Evolutionary conservation across 1,139 yeast genomes (phyloP), one percentile per base, ranked within the genome.

Genomic region (Meyerozyma sp.): DNA sequence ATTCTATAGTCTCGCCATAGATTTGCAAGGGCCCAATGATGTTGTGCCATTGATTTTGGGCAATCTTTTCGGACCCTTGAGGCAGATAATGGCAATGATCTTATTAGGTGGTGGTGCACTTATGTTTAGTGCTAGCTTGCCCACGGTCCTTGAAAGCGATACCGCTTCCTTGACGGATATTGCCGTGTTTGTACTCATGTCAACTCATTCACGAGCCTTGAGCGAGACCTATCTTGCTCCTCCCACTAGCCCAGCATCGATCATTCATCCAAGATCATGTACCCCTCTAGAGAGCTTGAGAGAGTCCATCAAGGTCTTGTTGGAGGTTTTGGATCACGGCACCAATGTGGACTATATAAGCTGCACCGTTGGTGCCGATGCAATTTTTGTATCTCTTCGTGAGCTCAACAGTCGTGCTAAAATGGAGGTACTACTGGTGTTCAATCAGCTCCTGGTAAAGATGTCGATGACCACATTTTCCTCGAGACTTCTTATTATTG

Each of bases 291-390:
- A 27, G 13, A 30, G 10, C 20, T 14, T 30, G 16, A 14, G 10
- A n/a, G 34, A 13, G 14, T 11, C 34, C 5, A 14, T 30, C 10
- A 30, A 30, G 14, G 9, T 59, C 32, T 39, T 66, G 9, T 50
- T 66, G 16, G 62, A 61, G 42, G 30, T 56, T 5, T 45, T 65
- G 37, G 70, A 68, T 43, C 68, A 66, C 21, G 61, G 62, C 2
- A 40, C 39, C 7, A 18, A 44, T 25, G 21, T 47, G 8, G 42
- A 47, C 44, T 41, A 50, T 42, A 37, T 49, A 11, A 34, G 26
- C 14, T 20, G 26, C 26, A 34, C 37, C 37, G 8, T 8, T 5
- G 37, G 26, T 5, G 11, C 37, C 8, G 26, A 34, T 21, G 37
- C 26, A 8, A 3, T 34, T 11, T 9, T 34, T 21, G 14, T 20